Evolutionary conservation across 2,329 filamentous ascomycete genomes (phyloP).

Genomic region (Claviceps lovelessii): DNA sequence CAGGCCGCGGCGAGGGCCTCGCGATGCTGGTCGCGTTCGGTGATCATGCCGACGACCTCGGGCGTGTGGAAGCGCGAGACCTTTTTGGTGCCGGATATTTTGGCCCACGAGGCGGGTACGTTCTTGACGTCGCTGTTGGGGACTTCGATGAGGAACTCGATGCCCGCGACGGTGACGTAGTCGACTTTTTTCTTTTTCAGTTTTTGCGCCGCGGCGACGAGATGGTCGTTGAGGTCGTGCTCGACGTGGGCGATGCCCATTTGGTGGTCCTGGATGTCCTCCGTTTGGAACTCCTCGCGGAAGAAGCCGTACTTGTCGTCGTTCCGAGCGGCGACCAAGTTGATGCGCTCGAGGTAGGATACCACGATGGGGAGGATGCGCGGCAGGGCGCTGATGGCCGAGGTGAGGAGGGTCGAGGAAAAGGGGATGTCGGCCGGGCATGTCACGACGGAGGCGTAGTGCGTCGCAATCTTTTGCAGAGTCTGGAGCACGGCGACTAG

Average conservation of each 20-base stretch:
- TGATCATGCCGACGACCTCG: conserved; percentile 67
- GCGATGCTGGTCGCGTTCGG: conserved; percentile 86
- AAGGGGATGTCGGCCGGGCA: conserved; percentile 57
- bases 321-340: conserved; percentile 62
- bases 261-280: conserved; percentile 79
- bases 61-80: conserved; percentile 88
- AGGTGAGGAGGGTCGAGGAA: conserved; percentile 50
- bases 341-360: conserved; percentile 70
- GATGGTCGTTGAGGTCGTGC: conserved; percentile 70
- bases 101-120: conserved; percentile 87
- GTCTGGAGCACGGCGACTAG: conserved; percentile 74
- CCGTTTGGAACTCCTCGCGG: conserved; percentile 71
- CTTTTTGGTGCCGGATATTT: conserved; percentile 89
- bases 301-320: conserved; percentile 96
- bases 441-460: conserved; percentile 53
- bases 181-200: conserved; percentile 57
- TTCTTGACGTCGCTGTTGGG: conserved; percentile 67
- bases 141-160: conserved; percentile 91
- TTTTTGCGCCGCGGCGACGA: conserved; percentile 52
- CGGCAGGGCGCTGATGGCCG: conserved; percentile 62
- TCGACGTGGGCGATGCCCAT: conserved; percentile 84
- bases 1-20: conserved; percentile 87
- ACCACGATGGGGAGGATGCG: conserved; percentile 60
- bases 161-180: conserved; percentile 75
- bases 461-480: conserved; percentile 64